Base-by-base conservation (phyloP, 2,329 filamentous ascomycete species). In the Microsporum canis region DNA sequence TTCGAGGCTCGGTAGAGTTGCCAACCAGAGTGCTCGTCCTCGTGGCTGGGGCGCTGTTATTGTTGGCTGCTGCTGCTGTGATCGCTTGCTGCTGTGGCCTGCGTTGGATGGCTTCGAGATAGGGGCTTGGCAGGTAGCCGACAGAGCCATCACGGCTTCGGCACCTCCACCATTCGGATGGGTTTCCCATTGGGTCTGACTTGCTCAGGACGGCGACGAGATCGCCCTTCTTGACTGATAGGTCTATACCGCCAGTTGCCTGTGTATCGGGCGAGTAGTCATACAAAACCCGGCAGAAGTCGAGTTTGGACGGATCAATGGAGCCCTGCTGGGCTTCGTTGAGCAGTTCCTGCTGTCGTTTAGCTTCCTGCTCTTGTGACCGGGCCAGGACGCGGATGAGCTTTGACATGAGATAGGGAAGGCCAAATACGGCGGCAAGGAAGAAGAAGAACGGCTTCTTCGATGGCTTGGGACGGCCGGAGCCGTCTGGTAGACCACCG, bases 391-490 rank as follows among this genome's bases (percentile, higher is more conserved):
- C 82, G 70, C 85, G 86, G 72, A 99, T 97, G 67, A 96, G 84
- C 77, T 96, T 99, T 76, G 88, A 87, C 91, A 99, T 96, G 57
- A 99, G 81, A 73, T 96, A 99, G 4, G 94, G 94, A 12, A 99
- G 82, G 59, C 94, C 95, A 69, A 99, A 96, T 3, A 95, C 91
- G 17, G 94, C 92, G 49, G 95, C 80, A 63, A 96, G 79, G 79
- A 99, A 99, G 80, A 99, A 92, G 71, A 99, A 82, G 69, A 99
- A 89, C 0, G 94, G 94, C 75, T 97, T 99, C 73, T 89, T 90
- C 71, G 89, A 96, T 17, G 92, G 91, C 68, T 85, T 86, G 10
- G 84, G 83, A 70, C 78, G 82, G 66, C 65, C 79, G 66, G 69
- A 77, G 61, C 70, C 75, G 41, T 49, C 57, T 8, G 31, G 23